A percentile compares a stretch with the other conserved stretches of the same genome.
These are phyloP conservation scores for Diaporthe ilicicola DNA, from an alignment of 2,329 filamentous ascomycete genomes.

Conservation along the genomic window DNA sequence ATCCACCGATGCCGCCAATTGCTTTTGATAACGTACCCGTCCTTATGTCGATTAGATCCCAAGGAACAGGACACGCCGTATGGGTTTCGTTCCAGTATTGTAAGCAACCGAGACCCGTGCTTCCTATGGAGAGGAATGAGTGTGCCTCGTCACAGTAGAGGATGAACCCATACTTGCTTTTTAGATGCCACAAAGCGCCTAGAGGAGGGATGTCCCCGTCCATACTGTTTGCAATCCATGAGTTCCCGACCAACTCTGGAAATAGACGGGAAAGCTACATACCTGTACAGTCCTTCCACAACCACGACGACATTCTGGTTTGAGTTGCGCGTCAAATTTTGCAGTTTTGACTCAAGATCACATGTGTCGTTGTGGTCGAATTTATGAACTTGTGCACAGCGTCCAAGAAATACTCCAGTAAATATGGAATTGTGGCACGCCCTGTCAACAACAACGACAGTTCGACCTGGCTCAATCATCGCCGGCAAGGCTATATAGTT, in stretches of 20 bases:
- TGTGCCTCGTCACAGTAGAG: slow-evolving; percentile 35
- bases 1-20: slow-evolving; percentile 33
- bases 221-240: not conserved
- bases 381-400: not conserved
- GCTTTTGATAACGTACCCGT: slow-evolving; percentile 33
- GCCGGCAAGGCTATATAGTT: not conserved
- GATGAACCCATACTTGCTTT: slow-evolving; percentile 28
- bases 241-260: not conserved
- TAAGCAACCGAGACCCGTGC: slow-evolving; percentile 33
- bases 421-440: not conserved
- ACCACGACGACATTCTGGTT: not conserved
- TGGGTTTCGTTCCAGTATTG: slow-evolving; percentile 34
- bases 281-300: not conserved
- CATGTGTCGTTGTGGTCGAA: not conserved
- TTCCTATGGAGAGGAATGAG: slow-evolving; percentile 33
- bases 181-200: slow-evolving; percentile 20
- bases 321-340: not conserved
- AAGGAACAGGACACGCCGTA: slow-evolving; percentile 12
- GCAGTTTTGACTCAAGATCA: not conserved
- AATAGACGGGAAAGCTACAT: not conserved
- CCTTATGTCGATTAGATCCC: slow-evolving; percentile 33
- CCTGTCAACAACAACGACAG: not conserved
- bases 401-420: not conserved
- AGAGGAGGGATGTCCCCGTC: not conserved
- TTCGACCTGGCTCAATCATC: not conserved